A percentile compares a stretch with the other conserved stretches of the same genome.
These are phyloP conservation scores for Phytophthora constricta DNA, from an alignment of 352 stramenopile genomes.

Conservation along the genomic window DNA sequence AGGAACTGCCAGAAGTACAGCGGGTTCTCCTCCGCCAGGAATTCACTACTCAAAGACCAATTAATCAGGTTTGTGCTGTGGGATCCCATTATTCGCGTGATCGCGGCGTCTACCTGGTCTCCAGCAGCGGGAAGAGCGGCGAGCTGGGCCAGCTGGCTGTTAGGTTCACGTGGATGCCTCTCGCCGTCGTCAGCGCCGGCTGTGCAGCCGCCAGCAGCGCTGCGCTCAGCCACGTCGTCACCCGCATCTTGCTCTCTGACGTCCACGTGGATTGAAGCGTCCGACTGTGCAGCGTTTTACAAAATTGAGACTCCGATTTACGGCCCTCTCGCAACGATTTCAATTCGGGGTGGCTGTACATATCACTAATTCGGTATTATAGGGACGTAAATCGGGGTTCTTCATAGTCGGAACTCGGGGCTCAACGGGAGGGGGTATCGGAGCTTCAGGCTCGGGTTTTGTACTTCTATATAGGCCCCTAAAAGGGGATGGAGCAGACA, in stretches of 20 bases:
- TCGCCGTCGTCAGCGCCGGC: conserved; percentile 27
- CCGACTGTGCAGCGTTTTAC: too few species aligned
- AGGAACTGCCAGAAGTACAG: conserved; percentile 82
- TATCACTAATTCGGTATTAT: too few species aligned
- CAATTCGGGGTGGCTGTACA: too few species aligned
- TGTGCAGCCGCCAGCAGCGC: conserved; percentile 27
- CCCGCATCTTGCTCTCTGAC: conserved; percentile 21
- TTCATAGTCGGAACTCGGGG: too few species aligned
- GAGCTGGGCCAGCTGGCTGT: conserved; percentile 71
- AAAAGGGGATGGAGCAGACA: too few species aligned
- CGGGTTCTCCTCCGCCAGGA: conserved; percentile 81
- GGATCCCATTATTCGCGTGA: background rate
- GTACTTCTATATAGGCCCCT: too few species aligned
- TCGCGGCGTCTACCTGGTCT: conserved; percentile 48
- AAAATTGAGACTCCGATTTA: too few species aligned
- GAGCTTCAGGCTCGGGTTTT: too few species aligned
- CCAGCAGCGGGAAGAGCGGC: conserved; percentile 57
- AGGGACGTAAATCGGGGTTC: too few species aligned
- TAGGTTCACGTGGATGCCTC: conserved; percentile 60
- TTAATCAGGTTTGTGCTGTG: conserved; percentile 9
- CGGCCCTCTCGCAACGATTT: too few species aligned
- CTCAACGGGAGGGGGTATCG: too few species aligned
- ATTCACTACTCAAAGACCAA: conserved; percentile 53
- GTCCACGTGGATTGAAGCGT: conserved; percentile 3
- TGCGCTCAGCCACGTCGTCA: conserved; percentile 24